phyloP scores from a whole-genome alignment of 2,329 filamentous ascomycete species.

The Diaporthe sp. region DNA sequence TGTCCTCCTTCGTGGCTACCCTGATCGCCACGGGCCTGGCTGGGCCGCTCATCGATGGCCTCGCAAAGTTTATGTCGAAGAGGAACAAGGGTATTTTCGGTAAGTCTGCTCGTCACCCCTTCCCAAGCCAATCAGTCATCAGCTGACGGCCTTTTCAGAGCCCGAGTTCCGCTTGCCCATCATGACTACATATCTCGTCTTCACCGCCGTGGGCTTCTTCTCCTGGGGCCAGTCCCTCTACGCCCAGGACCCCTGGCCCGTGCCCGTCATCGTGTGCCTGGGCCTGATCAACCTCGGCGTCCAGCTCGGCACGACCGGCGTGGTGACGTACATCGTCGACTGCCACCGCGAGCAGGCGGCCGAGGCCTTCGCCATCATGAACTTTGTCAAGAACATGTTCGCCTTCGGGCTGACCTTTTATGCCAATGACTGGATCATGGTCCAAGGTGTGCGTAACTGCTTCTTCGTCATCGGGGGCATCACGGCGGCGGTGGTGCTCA shows the following conservation, averaged over 20 bases:
- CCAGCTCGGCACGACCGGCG: slow-evolving; percentile 53
- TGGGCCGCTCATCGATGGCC: slow-evolving; percentile 52
- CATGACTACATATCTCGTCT: slow-evolving; percentile 51
- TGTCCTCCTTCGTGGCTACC: slow-evolving; percentile 51
- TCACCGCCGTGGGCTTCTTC: slow-evolving; percentile 55
- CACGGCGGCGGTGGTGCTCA: slow-evolving; percentile 48
- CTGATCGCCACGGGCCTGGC: slow-evolving; percentile 50
- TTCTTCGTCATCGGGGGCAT: slow-evolving; percentile 55
- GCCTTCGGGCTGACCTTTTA: slow-evolving; percentile 56
- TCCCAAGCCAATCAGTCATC: not conserved
- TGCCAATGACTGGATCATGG: slow-evolving; percentile 55
- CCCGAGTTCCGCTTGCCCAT: slow-evolving; percentile 56
- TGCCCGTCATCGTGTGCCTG: slow-evolving; percentile 52
- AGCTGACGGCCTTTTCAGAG: slow-evolving; percentile 41
- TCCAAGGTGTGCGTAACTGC: slow-evolving; percentile 52
- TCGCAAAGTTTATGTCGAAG: slow-evolving; percentile 51
- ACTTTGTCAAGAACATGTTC: slow-evolving; percentile 56
- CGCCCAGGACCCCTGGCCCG: slow-evolving; percentile 45
- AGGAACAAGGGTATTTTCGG: slow-evolving; percentile 53
- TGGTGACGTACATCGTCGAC: slow-evolving; percentile 55
- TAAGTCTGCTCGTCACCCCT: not conserved
- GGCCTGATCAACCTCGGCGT: slow-evolving; percentile 51
- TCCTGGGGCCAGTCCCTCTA: slow-evolving; percentile 48
- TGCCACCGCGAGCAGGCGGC: slow-evolving; percentile 54
- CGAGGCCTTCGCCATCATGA: slow-evolving; percentile 55